Evolutionary conservation across 129 eudicot species (phyloP).

Genomic region (Flaveria trinervia): DNA sequence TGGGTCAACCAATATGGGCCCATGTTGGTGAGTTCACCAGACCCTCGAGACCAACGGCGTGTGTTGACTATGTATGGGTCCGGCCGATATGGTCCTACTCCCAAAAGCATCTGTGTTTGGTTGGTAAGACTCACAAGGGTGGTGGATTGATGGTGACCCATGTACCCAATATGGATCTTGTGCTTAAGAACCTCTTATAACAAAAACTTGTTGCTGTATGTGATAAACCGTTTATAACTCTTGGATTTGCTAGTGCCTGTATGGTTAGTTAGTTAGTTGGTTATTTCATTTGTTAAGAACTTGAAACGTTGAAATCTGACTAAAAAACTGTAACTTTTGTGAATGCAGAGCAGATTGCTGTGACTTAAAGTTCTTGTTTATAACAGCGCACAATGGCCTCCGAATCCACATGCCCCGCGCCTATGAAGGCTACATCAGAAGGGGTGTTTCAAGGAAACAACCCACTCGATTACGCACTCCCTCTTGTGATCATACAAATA

Average conservation of each 20-base stretch:
- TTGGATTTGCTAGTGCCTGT: background rate
- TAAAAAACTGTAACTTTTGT: slow-evolving; percentile 17
- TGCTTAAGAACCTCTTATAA: background rate
- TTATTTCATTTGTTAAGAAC: background rate
- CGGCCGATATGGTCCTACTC: slow-evolving; percentile 19
- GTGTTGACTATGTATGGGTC: slow-evolving; percentile 7
- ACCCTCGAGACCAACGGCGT: background rate
- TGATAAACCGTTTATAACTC: background rate
- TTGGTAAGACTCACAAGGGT: background rate
- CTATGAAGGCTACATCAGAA: slow-evolving; percentile 80
- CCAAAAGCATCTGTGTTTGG: background rate
- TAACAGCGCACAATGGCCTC: slow-evolving; percentile 45
- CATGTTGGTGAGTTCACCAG: background rate
- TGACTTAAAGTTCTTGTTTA: background rate
- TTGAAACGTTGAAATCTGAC: slow-evolving; percentile 1
- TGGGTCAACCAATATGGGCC: background rate
- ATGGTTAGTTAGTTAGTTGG: background rate
- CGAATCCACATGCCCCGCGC: slow-evolving; percentile 43
- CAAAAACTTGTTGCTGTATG: no score
- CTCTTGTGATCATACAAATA: slow-evolving; percentile 71
- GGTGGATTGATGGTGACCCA: slow-evolving; percentile 15
- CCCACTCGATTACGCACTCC: slow-evolving; percentile 75
- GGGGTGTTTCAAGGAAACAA: slow-evolving; percentile 79
- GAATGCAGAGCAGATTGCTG: slow-evolving; percentile 22
- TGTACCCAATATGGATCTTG: slow-evolving; percentile 8